Conservation (phyloP, 2,329 filamentous ascomycete genomes). For the Spiromastix sp. region DNA sequence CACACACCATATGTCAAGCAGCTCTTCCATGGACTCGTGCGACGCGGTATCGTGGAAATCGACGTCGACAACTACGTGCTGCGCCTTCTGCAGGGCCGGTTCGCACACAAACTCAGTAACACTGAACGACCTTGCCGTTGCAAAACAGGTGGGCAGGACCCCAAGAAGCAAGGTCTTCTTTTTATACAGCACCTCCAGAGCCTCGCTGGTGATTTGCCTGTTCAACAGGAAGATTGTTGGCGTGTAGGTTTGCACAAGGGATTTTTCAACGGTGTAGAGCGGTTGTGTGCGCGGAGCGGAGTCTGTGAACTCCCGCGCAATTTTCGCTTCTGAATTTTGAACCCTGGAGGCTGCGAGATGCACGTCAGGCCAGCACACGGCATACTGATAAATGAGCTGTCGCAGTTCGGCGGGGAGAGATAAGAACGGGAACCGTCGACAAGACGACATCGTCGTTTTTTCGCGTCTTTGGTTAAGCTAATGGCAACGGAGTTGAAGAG, state of each 20-base stretch:
- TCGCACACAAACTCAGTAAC: constrained; percentile 14
- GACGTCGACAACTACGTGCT: constrained; percentile 12
- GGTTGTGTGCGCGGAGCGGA: no score
- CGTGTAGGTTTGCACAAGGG: no score
- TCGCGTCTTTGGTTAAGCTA: no score
- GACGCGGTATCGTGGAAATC: constrained; percentile 5
- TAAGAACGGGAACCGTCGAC: constrained; percentile 2
- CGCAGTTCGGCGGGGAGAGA: constrained; percentile 3
- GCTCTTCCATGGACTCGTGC: constrained; percentile 9
- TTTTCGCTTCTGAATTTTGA: no score
- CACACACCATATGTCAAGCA: constrained; percentile 12
- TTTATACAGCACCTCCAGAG: constrained; percentile 16
- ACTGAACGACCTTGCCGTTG: constrained; percentile 7
- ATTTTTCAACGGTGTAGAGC: no score
- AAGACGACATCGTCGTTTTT: no score
- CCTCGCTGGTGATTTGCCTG: constrained; percentile 22
- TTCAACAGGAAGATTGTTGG: constrained; percentile 25
- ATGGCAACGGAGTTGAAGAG: no score
- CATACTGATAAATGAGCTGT: background rate
- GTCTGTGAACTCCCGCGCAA: no score
- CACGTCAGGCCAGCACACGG: constrained; percentile 2
- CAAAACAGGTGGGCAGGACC: constrained; percentile 7
- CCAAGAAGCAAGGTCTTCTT: constrained; percentile 19
- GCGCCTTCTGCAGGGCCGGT: constrained; percentile 8
- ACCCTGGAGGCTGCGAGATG: background rate